These are phyloP conservation scores for Trichoderma sp. DNA, from an alignment of 2,329 filamentous ascomycete genomes.

Conservation along the genomic window DNA sequence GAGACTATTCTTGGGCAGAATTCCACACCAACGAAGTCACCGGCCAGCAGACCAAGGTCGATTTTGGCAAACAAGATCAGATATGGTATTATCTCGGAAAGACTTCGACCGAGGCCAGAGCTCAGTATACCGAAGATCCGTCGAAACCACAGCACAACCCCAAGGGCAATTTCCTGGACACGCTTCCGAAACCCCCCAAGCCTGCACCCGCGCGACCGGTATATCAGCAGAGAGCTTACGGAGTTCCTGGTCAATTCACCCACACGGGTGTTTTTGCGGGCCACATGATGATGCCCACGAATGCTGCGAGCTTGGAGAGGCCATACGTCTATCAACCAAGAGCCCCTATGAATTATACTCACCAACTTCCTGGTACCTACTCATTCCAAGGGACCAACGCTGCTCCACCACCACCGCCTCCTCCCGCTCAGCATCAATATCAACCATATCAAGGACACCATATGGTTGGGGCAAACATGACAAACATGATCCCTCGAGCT, in stretches of 20 bases:
- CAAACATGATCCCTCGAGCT: background rate
- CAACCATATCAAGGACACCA: constrained; percentile 11
- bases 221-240: constrained; percentile 30
- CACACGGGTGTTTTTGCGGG: constrained; percentile 45
- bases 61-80: constrained; percentile 69
- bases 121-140: constrained; percentile 84
- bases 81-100: constrained; percentile 87
- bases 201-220: constrained; percentile 30
- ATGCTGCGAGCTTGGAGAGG: constrained; percentile 44
- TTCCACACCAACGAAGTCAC: constrained; percentile 63
- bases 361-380: constrained; percentile 25
- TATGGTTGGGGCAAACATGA: constrained; percentile 14
- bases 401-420: background rate
- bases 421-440: background rate
- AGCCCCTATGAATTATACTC: constrained; percentile 28
- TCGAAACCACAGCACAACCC: constrained; percentile 57
- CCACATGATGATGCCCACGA: constrained; percentile 55
- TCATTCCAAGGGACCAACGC: constrained; percentile 29
- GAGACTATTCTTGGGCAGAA: constrained; percentile 68
- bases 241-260: constrained; percentile 15
- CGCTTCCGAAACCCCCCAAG: constrained; percentile 54
- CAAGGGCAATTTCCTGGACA: constrained; percentile 70
- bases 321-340: constrained; percentile 14
- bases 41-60: constrained; percentile 65
- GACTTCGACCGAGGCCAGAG: constrained; percentile 82